Percentiles rank a stretch among this genome's conserved stretches.
Conservation (phyloP, 2,329 filamentous ascomycete genomes). For the Aspergillus quadricinctus region DNA sequence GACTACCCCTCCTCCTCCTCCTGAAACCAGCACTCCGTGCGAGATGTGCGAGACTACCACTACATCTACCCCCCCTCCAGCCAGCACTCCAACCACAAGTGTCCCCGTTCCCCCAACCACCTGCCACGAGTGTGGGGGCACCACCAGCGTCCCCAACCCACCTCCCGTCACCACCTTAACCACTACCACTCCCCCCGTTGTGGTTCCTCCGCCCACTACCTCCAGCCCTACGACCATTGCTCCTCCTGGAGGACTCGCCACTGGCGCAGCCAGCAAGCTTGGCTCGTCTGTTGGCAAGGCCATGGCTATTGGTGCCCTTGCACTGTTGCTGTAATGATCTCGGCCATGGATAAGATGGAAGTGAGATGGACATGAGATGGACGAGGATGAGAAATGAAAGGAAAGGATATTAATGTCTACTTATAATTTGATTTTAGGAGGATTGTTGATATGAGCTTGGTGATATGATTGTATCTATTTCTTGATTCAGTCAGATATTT, state of each 20-base stretch:
- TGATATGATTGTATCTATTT: background rate
- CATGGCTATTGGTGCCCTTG: background rate
- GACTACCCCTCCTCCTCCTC: too few relatives aligned
- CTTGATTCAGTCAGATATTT: background rate
- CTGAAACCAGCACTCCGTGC: too few relatives aligned
- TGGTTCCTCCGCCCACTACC: background rate
- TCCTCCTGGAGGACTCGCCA: background rate
- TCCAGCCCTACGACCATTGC: background rate
- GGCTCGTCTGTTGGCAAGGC: background rate
- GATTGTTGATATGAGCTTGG: background rate
- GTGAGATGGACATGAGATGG: background rate
- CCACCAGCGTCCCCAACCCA: background rate
- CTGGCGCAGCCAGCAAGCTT: background rate
- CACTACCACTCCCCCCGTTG: background rate
- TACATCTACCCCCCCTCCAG: too few relatives aligned
- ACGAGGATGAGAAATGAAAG: background rate
- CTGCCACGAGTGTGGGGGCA: background rate
- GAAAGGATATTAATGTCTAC: background rate
- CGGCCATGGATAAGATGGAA: background rate
- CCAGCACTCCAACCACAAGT: too few relatives aligned
- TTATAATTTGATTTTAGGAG: background rate
- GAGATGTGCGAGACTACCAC: too few relatives aligned
- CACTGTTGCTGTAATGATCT: background rate
- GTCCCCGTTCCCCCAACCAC: background rate
- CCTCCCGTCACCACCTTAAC: background rate